These are phyloP conservation scores for Cyberlindnera euphorbiiphila DNA, from an alignment of 805 yeast species.

Conservation along the genomic window DNA sequence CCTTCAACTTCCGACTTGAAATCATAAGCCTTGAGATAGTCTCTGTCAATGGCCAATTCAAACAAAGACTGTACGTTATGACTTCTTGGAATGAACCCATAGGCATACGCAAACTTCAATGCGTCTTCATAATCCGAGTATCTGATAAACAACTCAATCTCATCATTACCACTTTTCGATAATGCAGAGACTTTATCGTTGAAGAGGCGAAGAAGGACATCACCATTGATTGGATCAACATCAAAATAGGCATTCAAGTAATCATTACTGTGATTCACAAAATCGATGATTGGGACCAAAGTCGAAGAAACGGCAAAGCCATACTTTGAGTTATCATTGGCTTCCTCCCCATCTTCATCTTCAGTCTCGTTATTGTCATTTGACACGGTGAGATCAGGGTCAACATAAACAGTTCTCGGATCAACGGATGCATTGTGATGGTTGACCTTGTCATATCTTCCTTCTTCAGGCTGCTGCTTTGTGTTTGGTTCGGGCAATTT, in stretches of 20 bases:
- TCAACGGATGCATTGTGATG: not conserved
- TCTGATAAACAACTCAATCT: conserved; percentile 40
- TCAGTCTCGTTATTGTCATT: conserved; percentile 6
- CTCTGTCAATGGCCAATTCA: conserved; percentile 34
- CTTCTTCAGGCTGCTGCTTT: conserved; percentile 1
- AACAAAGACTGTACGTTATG: conserved; percentile 18
- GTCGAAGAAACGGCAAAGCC: conserved; percentile 49
- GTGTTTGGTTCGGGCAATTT: conserved; percentile 3
- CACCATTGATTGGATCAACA: conserved; percentile 42
- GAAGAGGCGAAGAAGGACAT: conserved; percentile 37
- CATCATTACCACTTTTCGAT: not conserved
- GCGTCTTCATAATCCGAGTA: conserved; percentile 43
- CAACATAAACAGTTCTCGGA: not conserved
- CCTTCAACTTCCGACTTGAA: conserved; percentile 13
- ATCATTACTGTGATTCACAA: conserved; percentile 54
- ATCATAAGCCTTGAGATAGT: conserved; percentile 12
- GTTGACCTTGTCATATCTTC: conserved; percentile 6
- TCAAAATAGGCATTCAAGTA: conserved; percentile 55
- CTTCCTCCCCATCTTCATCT: conserved; percentile 7
- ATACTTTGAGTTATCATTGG: no score
- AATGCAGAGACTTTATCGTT: conserved; percentile 8
- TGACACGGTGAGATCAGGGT: conserved; percentile 3
- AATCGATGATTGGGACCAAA: conserved; percentile 64
- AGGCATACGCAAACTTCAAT: conserved; percentile 35
- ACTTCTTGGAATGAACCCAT: conserved; percentile 44